Evolutionary conservation across 192 early-diverging fungal genomes (phyloP).

Genomic region (Coemansia sp.): DNA sequence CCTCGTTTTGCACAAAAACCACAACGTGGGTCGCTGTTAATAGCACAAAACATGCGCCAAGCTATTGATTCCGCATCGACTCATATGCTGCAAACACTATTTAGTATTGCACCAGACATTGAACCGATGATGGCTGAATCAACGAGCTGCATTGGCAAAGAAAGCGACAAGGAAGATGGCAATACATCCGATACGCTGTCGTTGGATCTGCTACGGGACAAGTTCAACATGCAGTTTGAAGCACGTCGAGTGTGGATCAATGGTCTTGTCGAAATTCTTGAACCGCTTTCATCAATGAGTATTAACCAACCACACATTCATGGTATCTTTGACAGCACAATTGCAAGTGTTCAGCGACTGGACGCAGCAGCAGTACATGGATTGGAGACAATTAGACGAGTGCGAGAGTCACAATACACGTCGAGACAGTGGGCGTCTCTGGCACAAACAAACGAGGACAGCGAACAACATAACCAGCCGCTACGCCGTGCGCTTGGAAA

Average conservation of each 20-base stretch:
- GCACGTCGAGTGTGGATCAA: conserved; percentile 34
- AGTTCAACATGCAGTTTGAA: conserved; percentile 26
- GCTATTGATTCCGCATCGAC: conserved; percentile 6
- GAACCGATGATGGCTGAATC: not conserved
- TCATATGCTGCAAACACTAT: not conserved
- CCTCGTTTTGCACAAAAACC: not conserved
- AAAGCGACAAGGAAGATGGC: not conserved
- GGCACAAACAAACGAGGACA: not conserved
- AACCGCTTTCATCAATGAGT: not conserved
- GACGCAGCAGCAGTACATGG: not conserved
- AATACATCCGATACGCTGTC: not conserved
- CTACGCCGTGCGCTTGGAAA: conserved; percentile 16
- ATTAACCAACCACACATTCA: not conserved
- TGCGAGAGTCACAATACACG: conserved; percentile 26
- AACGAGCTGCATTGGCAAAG: not conserved
- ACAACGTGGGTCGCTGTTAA: conserved; percentile 18
- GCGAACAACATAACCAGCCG: not conserved
- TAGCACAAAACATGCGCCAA: conserved; percentile 17
- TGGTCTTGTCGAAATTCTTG: not conserved
- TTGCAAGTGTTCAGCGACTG: not conserved
- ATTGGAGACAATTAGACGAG: conserved; percentile 1
- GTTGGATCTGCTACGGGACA: conserved; percentile 15
- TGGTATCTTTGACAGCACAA: not conserved
- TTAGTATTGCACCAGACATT: not conserved
- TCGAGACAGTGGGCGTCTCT: conserved; percentile 29